Conservation (phyloP, 805 yeast genomes). For the Barnettozyma siamensis region DNA sequence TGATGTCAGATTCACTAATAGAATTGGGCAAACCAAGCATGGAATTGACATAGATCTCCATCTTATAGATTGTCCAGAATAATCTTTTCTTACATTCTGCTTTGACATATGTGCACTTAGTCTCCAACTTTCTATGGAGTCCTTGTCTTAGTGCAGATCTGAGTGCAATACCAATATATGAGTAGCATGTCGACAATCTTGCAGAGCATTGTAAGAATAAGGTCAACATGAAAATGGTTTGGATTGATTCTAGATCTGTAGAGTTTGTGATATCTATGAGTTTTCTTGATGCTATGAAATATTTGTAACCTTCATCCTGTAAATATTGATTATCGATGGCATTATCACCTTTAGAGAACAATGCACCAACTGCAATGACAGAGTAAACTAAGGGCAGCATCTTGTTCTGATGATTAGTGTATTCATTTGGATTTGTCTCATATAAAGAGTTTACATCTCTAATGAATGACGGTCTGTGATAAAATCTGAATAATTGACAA, state of each 20-base stretch:
- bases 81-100: conserved; percentile 79
- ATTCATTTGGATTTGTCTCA: conserved; percentile 69
- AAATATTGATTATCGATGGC: conserved; percentile 29
- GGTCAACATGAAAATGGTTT: conserved; percentile 81
- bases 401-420: conserved; percentile 71
- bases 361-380: conserved; percentile 80
- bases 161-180: conserved; percentile 85
- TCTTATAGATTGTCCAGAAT: conserved; percentile 83
- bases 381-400: conserved; percentile 80
- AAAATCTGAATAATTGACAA: conserved; percentile 76
- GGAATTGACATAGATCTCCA: conserved; percentile 88
- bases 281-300: conserved; percentile 80
- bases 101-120: conserved; percentile 57
- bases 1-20: conserved; percentile 75
- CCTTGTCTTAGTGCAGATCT: conserved; percentile 85
- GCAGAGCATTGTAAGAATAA: conserved; percentile 88
- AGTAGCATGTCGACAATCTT: conserved; percentile 80
- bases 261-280: conserved; percentile 84
- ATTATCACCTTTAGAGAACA: conserved; percentile 45
- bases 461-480: conserved; percentile 78
- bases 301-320: conserved; percentile 68
- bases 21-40: conserved; percentile 80
- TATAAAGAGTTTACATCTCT: conserved; percentile 71
- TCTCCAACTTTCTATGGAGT: conserved; percentile 56
- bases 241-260: conserved; percentile 75